Percentiles rank a stretch among this genome's conserved stretches.
Conservation (phyloP, 345 rosid genomes). For the Eucalyptus viminalis region DNA sequence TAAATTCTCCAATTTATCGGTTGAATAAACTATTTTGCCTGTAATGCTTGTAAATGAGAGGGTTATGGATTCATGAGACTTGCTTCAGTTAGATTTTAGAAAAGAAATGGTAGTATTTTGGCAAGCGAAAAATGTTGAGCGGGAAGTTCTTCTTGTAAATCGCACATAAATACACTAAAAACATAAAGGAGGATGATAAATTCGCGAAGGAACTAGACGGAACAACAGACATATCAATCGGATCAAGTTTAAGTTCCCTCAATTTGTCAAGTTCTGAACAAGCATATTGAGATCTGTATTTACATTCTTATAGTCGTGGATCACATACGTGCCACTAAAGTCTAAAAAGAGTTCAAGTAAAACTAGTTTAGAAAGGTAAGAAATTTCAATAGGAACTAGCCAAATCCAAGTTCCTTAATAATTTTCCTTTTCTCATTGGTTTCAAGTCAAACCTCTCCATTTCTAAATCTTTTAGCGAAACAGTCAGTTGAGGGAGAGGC, state of each 20-base stretch:
- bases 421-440: background rate
- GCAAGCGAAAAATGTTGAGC: background rate
- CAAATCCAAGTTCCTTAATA: background rate
- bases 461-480: background rate
- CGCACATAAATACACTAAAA: background rate
- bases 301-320: background rate
- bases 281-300: background rate
- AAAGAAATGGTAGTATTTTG: background rate
- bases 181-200: background rate
- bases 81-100: background rate
- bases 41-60: background rate
- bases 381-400: background rate
- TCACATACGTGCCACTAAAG: background rate
- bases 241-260: background rate
- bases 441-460: background rate
- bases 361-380: background rate
- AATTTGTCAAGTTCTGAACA: background rate
- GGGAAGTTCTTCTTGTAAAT: background rate
- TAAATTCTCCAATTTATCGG: background rate
- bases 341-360: background rate
- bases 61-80: background rate
- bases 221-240: background rate
- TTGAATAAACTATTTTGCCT: background rate
- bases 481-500: background rate
- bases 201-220: background rate